Evolutionary conservation across 768 basidiomycete species (phyloP).

Genomic region (Dendrothele bispora): DNA sequence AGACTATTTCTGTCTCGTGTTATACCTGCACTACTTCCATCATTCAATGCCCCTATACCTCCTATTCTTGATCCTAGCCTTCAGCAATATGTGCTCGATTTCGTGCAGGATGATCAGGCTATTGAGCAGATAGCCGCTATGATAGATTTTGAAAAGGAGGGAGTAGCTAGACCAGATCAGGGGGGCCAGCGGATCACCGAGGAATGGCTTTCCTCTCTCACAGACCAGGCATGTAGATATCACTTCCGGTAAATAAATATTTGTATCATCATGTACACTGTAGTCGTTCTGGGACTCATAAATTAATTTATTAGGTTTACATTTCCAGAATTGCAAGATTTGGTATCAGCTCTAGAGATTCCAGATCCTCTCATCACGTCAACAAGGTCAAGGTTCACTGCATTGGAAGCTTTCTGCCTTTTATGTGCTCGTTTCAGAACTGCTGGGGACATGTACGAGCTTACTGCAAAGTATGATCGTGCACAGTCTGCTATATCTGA

Average conservation of each 20-base stretch:
- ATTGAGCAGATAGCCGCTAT: no score
- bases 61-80: no score
- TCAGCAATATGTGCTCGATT: no score
- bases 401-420: slow-evolving; percentile 14
- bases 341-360: slow-evolving; percentile 4
- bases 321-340: slow-evolving; percentile 1
- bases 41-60: no score
- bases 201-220: background rate
- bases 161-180: background rate
- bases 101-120: no score
- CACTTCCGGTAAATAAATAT: background rate
- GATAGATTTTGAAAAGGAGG: no score
- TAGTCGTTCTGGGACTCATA: background rate
- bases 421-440: slow-evolving; percentile 12
- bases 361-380: slow-evolving; percentile 7
- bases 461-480: slow-evolving; percentile 13
- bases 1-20: no score
- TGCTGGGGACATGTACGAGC: slow-evolving; percentile 13
- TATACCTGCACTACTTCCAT: no score
- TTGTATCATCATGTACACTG: background rate
- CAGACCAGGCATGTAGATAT: background rate
- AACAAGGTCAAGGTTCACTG: slow-evolving; percentile 3
- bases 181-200: background rate
- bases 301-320: slow-evolving; percentile 2
- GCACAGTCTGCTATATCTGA: slow-evolving; percentile 18